A percentile compares a stretch with the other conserved stretches of the same genome.
These are phyloP conservation scores for Vicia faba DNA, from an alignment of 306 rosid species.

Conservation along the genomic window DNA sequence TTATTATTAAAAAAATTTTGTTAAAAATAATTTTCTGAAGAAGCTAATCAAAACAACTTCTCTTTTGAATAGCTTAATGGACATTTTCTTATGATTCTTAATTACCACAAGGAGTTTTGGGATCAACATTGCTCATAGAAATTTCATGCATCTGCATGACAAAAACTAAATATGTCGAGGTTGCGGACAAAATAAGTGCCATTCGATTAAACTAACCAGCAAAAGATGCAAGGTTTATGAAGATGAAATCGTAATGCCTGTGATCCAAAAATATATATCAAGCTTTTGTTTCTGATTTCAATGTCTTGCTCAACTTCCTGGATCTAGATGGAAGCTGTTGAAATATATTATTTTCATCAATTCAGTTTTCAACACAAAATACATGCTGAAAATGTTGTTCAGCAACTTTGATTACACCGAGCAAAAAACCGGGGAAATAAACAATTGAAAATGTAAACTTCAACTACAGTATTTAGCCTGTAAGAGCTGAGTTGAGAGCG, in stretches of 20 bases:
- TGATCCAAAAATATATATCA: conserved; percentile 28
- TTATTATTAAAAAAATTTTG: too few relatives aligned
- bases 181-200: neutral
- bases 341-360: conserved; percentile 53
- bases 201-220: neutral
- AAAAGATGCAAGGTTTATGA: neutral
- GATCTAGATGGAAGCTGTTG: conserved; percentile 46
- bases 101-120: neutral
- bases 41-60: too few relatives aligned
- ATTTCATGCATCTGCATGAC: neutral
- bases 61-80: neutral
- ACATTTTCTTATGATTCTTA: neutral
- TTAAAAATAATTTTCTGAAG: too few relatives aligned
- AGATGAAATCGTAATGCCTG: conserved; percentile 6
- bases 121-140: neutral
- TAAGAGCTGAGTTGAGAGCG: conserved; percentile 75
- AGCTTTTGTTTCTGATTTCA: conserved; percentile 38
- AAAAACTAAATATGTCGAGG: neutral
- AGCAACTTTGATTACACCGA: conserved; percentile 50
- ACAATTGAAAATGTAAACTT: conserved; percentile 28
- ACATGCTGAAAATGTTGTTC: conserved; percentile 38
- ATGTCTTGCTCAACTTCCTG: conserved; percentile 45
- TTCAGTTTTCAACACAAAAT: conserved; percentile 51
- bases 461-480: conserved; percentile 57
- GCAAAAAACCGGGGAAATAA: conserved; percentile 44